Percentiles rank a stretch among this genome's conserved stretches.
phyloP scores from a whole-genome alignment of 1,284 basidiomycete species.

The Hymenochaete sp. region DNA sequence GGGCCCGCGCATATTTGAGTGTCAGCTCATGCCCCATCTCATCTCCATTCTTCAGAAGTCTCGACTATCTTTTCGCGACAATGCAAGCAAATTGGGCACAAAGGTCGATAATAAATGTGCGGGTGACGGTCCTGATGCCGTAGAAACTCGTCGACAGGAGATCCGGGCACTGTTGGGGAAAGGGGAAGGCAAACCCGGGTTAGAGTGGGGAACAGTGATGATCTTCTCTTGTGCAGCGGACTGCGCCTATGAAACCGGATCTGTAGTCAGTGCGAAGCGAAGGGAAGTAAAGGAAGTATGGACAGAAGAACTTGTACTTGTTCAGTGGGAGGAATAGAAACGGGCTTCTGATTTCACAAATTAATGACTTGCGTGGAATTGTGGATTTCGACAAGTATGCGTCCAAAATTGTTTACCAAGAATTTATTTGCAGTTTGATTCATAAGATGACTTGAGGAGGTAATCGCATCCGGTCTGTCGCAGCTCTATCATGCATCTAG shows the following conservation, averaged over 20 bases:
- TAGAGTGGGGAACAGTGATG: conserved; percentile 82
- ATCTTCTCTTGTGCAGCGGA: conserved; percentile 71
- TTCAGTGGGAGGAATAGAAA: conserved; percentile 57
- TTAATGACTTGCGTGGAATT: too few relatives aligned
- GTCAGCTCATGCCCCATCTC: conserved; percentile 58
- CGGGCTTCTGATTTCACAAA: too few relatives aligned
- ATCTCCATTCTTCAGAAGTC: conserved; percentile 10
- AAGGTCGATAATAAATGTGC: too few relatives aligned
- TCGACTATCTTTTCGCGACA: conserved; percentile 52
- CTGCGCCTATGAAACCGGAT: conserved; percentile 39
- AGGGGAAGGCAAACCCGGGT: conserved; percentile 36
- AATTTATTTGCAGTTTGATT: too few relatives aligned
- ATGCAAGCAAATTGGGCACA: too few relatives aligned
- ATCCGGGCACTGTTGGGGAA: conserved; percentile 41
- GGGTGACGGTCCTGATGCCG: too few relatives aligned
- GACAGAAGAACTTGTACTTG: conserved; percentile 64
- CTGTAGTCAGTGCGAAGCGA: conserved; percentile 20
- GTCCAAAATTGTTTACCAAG: too few relatives aligned
- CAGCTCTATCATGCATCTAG: too few relatives aligned
- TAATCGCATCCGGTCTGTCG: too few relatives aligned
- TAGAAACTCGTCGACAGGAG: too few relatives aligned
- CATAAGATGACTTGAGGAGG: too few relatives aligned
- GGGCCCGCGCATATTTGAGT: conserved; percentile 63
- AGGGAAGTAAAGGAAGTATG: conserved; percentile 41
- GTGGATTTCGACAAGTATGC: too few relatives aligned